Conservation (phyloP, 2,329 filamentous ascomycete species). For the Decorospora gaudefroyi region DNA sequence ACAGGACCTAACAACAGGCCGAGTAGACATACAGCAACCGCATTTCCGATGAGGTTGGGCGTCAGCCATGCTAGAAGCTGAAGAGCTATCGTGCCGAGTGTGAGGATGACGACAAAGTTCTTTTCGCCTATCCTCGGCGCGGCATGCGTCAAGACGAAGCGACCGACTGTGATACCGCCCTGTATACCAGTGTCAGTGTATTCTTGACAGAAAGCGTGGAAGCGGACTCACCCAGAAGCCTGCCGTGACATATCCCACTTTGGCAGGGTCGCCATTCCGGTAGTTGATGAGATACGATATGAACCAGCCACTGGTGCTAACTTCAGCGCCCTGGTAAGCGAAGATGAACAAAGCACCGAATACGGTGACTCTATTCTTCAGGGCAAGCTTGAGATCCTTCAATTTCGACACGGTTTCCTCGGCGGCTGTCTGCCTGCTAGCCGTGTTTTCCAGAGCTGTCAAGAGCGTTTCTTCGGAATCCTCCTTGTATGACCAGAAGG, state of each 20-base stretch:
- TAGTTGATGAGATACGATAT: conserved; percentile 80
- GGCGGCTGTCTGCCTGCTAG: conserved; percentile 47
- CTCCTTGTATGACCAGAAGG: conserved; percentile 71
- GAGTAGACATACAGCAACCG: conserved; percentile 61
- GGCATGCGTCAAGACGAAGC: conserved; percentile 70
- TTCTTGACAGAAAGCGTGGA: not conserved
- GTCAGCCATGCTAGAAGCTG: conserved; percentile 79
- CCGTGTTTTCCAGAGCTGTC: conserved; percentile 51
- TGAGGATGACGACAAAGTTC: conserved; percentile 66
- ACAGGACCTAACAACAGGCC: conserved; percentile 78
- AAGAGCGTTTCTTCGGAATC: conserved; percentile 58
- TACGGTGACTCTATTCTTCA: conserved; percentile 64
- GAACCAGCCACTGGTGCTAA: conserved; percentile 83
- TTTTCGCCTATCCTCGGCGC: conserved; percentile 73
- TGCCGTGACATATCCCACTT: conserved; percentile 79
- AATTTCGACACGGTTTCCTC: conserved; percentile 50
- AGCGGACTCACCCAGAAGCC: conserved; percentile 62
- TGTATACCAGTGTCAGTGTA: conserved; percentile 46
- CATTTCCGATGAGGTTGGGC: conserved; percentile 65
- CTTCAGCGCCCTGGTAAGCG: conserved; percentile 82
- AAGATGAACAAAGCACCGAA: conserved; percentile 83
- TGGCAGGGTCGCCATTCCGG: conserved; percentile 68
- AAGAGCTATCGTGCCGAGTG: conserved; percentile 65
- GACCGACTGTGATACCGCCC: conserved; percentile 75
- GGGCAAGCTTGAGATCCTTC: conserved; percentile 56